Base-by-base conservation (phyloP, 345 rosid species). In the Firmiana major region DNA sequence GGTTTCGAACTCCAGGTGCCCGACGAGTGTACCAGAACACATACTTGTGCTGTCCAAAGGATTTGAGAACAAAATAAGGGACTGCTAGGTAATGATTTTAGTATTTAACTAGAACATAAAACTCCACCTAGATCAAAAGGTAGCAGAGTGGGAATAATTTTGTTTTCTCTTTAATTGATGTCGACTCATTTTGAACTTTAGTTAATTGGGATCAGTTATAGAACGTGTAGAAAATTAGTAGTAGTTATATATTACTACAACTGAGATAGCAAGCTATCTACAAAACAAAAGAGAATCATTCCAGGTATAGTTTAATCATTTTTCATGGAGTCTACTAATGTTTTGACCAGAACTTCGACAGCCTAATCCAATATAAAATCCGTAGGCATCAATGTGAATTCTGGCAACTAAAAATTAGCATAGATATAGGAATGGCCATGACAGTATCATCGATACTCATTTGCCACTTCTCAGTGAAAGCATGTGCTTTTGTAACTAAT, bases 11-110 rank as follows among this genome's bases (percentile, higher is more conserved):
- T 53, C 99, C 98, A 22, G 97, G 97, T n/a, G n/a, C 89, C 59
- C 97, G 93, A 64, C 97, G 97, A 22, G 97, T 94, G 86, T 91
- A 94, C 99, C 99, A 97, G 81, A 94, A 88, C n/a, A 87, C 89
- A 85, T 84, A 94, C 86, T 92, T 97, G 89, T 88, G 82, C 99
- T 94, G 83, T 73, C 54, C 58, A 86, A 8, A 77, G n/a, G 51
- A 79, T 28, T 34, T 34, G 43, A 75, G 75, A 76, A 66, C 51
- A 36, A 66, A 72, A 73, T 42, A 75, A 74, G 65, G 69, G 6
- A 13, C 43, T 46, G 31, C 40, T 46, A 17, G 0, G 38, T 13
- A 40, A 73, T 43, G 9, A 38, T 40, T 11, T 49, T 24, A 46
- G 51, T 3, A 75, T 6, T 59, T 58, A 46, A 58, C 55, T 45